phyloP scores from a whole-genome alignment of 2,329 filamentous ascomycete genomes.

The Lachnellula arida region DNA sequence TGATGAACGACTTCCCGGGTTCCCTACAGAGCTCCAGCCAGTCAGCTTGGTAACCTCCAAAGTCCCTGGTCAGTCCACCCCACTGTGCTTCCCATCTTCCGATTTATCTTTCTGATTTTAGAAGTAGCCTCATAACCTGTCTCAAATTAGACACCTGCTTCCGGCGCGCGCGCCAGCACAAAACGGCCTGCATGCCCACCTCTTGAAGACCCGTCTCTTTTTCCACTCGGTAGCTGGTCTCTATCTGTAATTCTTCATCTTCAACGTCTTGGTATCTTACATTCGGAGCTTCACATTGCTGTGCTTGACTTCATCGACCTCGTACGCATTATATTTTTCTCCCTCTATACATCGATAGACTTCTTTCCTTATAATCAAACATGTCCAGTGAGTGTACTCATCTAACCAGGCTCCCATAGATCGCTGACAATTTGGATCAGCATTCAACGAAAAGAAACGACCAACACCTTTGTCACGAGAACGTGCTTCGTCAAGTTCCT shows the following conservation, averaged over 20 bases:
- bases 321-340: constrained; percentile 14
- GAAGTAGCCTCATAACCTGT: constrained; percentile 23
- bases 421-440: constrained; percentile 7
- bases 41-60: constrained; percentile 6
- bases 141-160: constrained; percentile 26
- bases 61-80: constrained; percentile 18
- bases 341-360: constrained; percentile 3
- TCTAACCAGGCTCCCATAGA: constrained; percentile 7
- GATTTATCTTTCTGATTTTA: constrained; percentile 17
- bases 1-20: neutral
- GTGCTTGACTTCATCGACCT: constrained; percentile 18
- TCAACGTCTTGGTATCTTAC: constrained; percentile 17
- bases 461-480: constrained; percentile 24
- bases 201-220: constrained; percentile 20
- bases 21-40: constrained; percentile 11
- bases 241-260: constrained; percentile 30
- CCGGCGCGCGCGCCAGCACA: constrained; percentile 28
- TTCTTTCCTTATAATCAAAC: constrained; percentile 1
- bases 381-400: constrained; percentile 10
- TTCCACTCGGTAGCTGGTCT: constrained; percentile 33
- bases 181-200: constrained; percentile 28
- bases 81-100: constrained; percentile 24
- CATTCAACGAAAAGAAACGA: constrained; percentile 24
- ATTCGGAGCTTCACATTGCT: constrained; percentile 7
- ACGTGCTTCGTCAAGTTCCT: constrained; percentile 41